These are phyloP conservation scores for Zostera marina DNA, from an alignment of 116 monocot genomes.

Conservation along the genomic window DNA sequence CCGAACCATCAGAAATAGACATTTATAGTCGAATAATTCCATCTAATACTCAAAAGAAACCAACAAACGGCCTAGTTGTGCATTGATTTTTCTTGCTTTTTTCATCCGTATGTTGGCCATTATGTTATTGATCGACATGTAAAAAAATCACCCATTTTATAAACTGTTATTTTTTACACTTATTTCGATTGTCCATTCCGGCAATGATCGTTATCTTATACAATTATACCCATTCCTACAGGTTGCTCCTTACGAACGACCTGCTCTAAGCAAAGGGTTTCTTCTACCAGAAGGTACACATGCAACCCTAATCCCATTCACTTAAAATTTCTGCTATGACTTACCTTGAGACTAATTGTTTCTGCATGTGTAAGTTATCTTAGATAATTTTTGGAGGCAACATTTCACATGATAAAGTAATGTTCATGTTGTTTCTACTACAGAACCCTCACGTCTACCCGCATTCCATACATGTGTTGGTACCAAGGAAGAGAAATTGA, in stretches of 20 bases:
- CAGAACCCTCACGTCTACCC: slow-evolving; percentile 79
- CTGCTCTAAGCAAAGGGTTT: slow-evolving; percentile 97
- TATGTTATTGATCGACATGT: too few species aligned
- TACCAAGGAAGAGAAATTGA: slow-evolving; percentile 64
- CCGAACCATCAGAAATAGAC: too few species aligned
- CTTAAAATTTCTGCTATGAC: not conserved
- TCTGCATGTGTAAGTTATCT: too few species aligned
- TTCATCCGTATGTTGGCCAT: too few species aligned
- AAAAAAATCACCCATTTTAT: too few species aligned
- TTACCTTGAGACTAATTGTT: not conserved
- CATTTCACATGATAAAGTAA: not conserved
- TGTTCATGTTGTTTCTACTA: slow-evolving; percentile 4
- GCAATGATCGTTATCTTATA: not conserved
- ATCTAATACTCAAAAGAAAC: too few species aligned
- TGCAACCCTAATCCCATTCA: too few species aligned
- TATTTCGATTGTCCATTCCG: not conserved
- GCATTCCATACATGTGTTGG: slow-evolving; percentile 95
- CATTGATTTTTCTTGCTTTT: too few species aligned
- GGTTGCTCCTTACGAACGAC: slow-evolving; percentile 94
- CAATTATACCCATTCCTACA: slow-evolving; percentile 8
- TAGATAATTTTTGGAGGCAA: not conserved
- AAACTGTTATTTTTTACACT: not conserved
- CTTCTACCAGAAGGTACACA: slow-evolving; percentile 82
- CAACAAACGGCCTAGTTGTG: too few species aligned
- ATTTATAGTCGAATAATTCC: too few species aligned